phyloP scores from a whole-genome alignment of 148 eudicot species.

The Vaccinium corymbosum region DNA sequence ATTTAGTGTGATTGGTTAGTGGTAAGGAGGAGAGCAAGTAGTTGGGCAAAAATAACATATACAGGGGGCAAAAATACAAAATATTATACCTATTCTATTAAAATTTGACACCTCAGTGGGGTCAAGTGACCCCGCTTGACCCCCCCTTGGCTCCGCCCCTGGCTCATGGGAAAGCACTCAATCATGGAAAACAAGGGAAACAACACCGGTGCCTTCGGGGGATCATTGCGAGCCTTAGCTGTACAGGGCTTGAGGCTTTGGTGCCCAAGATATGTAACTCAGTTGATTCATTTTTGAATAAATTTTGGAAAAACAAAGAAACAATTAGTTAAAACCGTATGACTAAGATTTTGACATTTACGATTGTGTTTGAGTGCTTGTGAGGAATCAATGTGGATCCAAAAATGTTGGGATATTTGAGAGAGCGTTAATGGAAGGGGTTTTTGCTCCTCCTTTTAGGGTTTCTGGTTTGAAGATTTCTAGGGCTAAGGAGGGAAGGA shows the following conservation, averaged over 20 bases:
- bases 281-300: slow-evolving; percentile 34
- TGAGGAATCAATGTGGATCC: slow-evolving; percentile 52
- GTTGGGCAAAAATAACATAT: too few species aligned
- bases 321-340: slow-evolving; percentile 31
- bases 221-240: slow-evolving; percentile 40
- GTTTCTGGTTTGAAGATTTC: slow-evolving; percentile 67
- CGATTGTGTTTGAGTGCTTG: slow-evolving; percentile 60
- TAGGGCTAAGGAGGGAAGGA: slow-evolving; percentile 58
- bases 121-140: too few species aligned
- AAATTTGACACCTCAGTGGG: too few species aligned
- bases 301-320: slow-evolving; percentile 35
- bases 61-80: too few species aligned
- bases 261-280: slow-evolving; percentile 50
- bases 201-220: slow-evolving; percentile 51
- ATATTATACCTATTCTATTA: too few species aligned
- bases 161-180: slow-evolving; percentile 60
- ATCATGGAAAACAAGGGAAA: slow-evolving; percentile 80
- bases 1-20: too few species aligned
- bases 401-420: slow-evolving; percentile 51
- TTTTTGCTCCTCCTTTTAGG: slow-evolving; percentile 46
- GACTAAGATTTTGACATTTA: slow-evolving; percentile 52
- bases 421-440: slow-evolving; percentile 61
- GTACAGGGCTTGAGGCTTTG: slow-evolving; percentile 37
- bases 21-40: too few species aligned
- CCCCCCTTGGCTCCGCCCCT: too few species aligned